Evolutionary conservation across 129 eudicot genomes (phyloP).

Genomic region (Helichrysum umbraculigerum): DNA sequence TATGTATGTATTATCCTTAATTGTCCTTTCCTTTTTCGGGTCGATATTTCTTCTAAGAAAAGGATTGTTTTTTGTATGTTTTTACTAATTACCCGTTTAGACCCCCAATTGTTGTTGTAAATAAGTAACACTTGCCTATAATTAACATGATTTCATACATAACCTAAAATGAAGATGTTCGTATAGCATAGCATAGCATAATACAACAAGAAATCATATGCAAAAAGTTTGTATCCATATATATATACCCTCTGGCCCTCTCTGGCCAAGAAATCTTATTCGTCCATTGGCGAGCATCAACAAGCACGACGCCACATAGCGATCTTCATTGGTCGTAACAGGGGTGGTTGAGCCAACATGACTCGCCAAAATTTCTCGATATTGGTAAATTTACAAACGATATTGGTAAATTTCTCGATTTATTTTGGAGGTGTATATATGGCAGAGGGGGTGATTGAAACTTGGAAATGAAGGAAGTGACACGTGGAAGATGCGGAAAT

Average conservation of each 20-base stretch:
- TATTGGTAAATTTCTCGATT: too few species aligned
- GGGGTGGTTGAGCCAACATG: neutral
- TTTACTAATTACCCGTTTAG: neutral
- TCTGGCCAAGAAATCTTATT: too few species aligned
- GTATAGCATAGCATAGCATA: too few species aligned
- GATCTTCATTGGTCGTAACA: conserved; percentile 55
- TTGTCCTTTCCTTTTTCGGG: conserved; percentile 25
- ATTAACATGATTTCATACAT: neutral
- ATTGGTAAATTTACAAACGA: too few species aligned
- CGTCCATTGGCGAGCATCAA: conserved; percentile 58
- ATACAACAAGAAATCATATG: neutral
- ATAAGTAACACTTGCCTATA: neutral
- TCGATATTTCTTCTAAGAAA: neutral
- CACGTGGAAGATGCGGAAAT: too few species aligned
- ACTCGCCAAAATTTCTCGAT: too few species aligned
- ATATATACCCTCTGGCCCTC: too few species aligned
- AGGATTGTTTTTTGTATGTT: neutral
- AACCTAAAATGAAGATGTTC: too few species aligned
- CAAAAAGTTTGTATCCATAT: too few species aligned
- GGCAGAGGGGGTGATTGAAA: neutral
- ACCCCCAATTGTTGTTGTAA: conserved; percentile 4
- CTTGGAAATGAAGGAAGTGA: conserved; percentile 30
- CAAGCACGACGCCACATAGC: conserved; percentile 58
- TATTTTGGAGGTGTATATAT: conserved; percentile 6
- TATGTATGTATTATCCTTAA: conserved; percentile 2